A percentile compares a stretch with the other conserved stretches of the same genome.
phyloP scores from a whole-genome alignment of 257 asterid species.

The Solanum piurae region DNA sequence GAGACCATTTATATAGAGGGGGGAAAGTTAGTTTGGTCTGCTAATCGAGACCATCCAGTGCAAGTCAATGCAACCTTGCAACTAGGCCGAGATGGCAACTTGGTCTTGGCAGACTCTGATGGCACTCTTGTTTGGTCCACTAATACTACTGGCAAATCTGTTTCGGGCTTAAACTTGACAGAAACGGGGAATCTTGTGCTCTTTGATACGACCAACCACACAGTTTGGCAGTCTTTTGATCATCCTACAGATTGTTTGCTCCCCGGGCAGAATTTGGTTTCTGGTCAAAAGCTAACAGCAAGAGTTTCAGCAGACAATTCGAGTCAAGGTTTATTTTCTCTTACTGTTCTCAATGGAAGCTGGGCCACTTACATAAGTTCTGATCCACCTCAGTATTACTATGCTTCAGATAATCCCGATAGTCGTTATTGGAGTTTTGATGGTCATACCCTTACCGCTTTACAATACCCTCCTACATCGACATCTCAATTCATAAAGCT shows the following conservation, averaged over 20 bases:
- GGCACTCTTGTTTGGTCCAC: background rate
- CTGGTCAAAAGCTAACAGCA: constrained; percentile 1
- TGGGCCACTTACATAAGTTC: background rate
- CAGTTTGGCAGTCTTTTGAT: background rate
- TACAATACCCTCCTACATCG: background rate
- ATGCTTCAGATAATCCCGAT: background rate
- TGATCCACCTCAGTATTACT: constrained; percentile 8
- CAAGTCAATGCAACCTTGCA: background rate
- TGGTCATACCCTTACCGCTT: background rate
- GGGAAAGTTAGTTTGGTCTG: background rate
- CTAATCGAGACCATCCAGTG: background rate
- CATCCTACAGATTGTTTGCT: constrained; percentile 6
- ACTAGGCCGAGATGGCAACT: background rate
- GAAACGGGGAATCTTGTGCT: background rate
- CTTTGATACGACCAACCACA: background rate
- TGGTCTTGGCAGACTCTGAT: background rate
- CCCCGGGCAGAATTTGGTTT: background rate
- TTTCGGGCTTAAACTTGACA: background rate
- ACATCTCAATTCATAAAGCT: background rate
- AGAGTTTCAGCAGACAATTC: background rate
- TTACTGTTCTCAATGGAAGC: background rate
- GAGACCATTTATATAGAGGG: background rate
- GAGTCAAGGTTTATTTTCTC: background rate
- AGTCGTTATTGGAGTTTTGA: background rate
- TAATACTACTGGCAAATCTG: background rate